Conservation (phyloP, 495 filamentous ascomycete genomes). For the Sabuloglossum arenarium region DNA sequence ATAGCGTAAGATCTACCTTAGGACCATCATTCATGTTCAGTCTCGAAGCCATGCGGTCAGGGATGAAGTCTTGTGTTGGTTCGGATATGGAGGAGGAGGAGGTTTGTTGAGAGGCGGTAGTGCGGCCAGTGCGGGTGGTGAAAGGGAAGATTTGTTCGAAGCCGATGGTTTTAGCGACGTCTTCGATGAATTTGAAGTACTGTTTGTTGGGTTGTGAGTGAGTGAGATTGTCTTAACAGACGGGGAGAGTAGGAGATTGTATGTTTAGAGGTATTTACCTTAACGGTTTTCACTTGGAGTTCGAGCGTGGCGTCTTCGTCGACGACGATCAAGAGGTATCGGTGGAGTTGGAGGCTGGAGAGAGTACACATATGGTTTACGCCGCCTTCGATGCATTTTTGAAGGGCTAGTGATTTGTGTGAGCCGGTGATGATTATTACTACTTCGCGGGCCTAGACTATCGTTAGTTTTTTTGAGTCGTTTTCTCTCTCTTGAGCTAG, state of each 20-base stretch:
- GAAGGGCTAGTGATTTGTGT: constrained; percentile 61
- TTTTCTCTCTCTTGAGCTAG: neutral
- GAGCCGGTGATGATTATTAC: constrained; percentile 65
- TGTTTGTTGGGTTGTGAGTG: constrained; percentile 8
- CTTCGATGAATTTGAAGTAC: constrained; percentile 52
- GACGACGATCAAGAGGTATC: constrained; percentile 58
- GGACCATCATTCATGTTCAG: neutral
- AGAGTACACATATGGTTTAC: constrained; percentile 86
- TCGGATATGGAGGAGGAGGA: constrained; percentile 27
- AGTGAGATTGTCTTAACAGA: constrained; percentile 4
- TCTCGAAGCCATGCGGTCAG: neutral
- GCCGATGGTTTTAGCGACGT: constrained; percentile 31
- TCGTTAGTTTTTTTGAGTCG: neutral
- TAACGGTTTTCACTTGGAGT: constrained; percentile 71
- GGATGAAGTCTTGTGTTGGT: constrained; percentile 15
- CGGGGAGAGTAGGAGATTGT: neutral
- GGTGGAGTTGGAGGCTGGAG: constrained; percentile 59
- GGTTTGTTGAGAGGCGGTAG: constrained; percentile 24
- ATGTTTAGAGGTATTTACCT: no score
- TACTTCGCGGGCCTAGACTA: constrained; percentile 41
- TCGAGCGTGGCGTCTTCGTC: constrained; percentile 75
- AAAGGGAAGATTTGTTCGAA: constrained; percentile 37
- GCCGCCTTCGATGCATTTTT: constrained; percentile 61
- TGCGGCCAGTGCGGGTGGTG: constrained; percentile 19
- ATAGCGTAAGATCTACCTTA: neutral